Percentiles rank a stretch among this genome's conserved stretches.
Conservation (phyloP, 371 early-diverging fungal species). For the Entomophthora muscae region DNA sequence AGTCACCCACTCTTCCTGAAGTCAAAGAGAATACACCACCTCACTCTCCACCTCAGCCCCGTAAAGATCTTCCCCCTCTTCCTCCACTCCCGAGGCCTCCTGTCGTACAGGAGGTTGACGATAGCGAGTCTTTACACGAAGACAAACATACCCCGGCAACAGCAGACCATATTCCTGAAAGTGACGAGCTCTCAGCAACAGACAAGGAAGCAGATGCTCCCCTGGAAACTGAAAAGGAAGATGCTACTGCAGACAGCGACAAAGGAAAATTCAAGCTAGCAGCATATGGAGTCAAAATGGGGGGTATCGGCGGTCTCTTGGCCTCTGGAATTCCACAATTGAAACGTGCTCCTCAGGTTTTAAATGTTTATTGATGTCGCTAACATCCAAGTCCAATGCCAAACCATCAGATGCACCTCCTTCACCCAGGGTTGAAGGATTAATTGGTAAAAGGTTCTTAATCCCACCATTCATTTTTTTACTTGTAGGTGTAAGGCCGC, state of each 20-base stretch:
- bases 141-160: background rate
- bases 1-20: too few species aligned
- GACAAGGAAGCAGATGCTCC: background rate
- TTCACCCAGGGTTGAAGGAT: too few species aligned
- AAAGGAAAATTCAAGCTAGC: conserved; percentile 34
- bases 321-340: conserved; percentile 34
- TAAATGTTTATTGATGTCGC: too few species aligned
- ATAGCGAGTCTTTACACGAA: too few species aligned
- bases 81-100: background rate
- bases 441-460: too few species aligned
- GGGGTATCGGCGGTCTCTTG: conserved; percentile 61
- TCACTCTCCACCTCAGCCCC: background rate
- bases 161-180: background rate
- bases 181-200: background rate
- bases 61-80: background rate
- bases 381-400: too few species aligned
- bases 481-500: too few species aligned
- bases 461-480: too few species aligned
- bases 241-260: background rate
- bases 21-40: background rate
- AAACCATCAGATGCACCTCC: too few species aligned
- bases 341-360: background rate
- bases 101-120: too few species aligned
- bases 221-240: background rate
- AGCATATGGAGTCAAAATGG: conserved; percentile 66